Evolutionary conservation across 2,329 filamentous ascomycete species (phyloP), one percentile per base, ranked within the genome.

Genomic region (Rhinocladiella similis): DNA sequence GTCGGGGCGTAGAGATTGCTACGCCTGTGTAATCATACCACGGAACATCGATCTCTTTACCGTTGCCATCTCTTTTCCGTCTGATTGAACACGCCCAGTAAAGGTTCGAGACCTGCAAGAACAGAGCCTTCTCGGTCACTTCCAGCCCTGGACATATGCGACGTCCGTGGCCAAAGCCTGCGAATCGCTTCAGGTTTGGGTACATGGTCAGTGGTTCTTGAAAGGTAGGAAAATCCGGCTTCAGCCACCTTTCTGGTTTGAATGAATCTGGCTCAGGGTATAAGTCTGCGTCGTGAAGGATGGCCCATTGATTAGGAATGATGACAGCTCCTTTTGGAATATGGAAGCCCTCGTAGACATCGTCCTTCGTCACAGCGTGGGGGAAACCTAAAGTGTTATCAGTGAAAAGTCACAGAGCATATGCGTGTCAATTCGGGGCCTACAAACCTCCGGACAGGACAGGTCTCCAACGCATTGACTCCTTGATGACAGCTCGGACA

Each of bases 41-140:
- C n/a, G 57, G 57, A 20, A 60, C n/a, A 4, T 51, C 42, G 45
- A 59, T 38, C 53, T 59, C 56, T 20, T 51, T 47, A 10, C 57
- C 57, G 27, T 1, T 43, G 2, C 13, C 33, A 51, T 47, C 48
- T 46, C 39, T 58, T 18, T 18, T 52, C 42, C 50, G 59, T 16
- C 57, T 57, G 43, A 83, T 69, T 42, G 80, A 78, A 2, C 80
- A 81, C 1, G 80, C 80, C 50, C 81, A 73, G 53, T 84, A 78
- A 75, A 84, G 80, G 33, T 80, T 70, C 1, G 79, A 77, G 55
- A 84, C 80, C 16, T 81, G 81, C 56, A 84, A 79, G 62, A 83
- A 61, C 69, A 77, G 50, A 67, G 67, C 67, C 22, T 70, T 68
- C 1, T 59, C 57, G 6, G 53, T 48, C 16, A 64, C 53, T 47